phyloP scores from a whole-genome alignment of 495 filamentous ascomycete genomes.

The Aspergillus diversus region DNA sequence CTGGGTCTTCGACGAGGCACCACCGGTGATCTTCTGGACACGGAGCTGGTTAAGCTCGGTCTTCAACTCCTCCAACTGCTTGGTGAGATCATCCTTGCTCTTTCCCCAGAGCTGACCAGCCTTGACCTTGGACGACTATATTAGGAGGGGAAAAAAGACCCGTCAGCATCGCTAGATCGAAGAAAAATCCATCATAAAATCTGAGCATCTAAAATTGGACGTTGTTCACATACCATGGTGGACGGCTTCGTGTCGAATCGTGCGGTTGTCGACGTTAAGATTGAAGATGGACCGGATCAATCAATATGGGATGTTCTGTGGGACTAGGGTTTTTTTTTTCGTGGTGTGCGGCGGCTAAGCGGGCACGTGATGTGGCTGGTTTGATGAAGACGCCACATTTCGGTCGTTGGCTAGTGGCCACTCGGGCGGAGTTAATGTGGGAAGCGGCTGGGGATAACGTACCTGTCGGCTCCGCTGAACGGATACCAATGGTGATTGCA shows the following conservation, averaged over 20 bases:
- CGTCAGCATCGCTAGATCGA: slow-evolving; percentile 18
- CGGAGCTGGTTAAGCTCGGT: slow-evolving; percentile 89
- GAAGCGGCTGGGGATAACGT: neutral
- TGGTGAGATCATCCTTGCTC: slow-evolving; percentile 94
- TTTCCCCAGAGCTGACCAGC: slow-evolving; percentile 95
- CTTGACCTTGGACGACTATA: slow-evolving; percentile 92
- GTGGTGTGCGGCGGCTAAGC: slow-evolving; percentile 31
- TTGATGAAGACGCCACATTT: neutral
- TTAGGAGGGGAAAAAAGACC: slow-evolving; percentile 16
- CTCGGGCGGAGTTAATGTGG: neutral
- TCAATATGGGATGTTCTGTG: slow-evolving; percentile 51
- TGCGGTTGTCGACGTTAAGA: slow-evolving; percentile 53
- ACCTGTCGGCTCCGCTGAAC: slow-evolving; percentile 17
- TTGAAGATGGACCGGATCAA: slow-evolving; percentile 53
- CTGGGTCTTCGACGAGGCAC: slow-evolving; percentile 89
- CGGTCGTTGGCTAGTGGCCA: neutral
- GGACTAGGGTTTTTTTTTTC: slow-evolving; percentile 54
- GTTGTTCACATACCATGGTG: slow-evolving; percentile 51
- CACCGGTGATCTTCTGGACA: slow-evolving; percentile 95
- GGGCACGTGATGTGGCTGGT: slow-evolving; percentile 37
- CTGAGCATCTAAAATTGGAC: neutral
- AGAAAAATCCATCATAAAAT: slow-evolving; percentile 3
- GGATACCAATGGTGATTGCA: slow-evolving; percentile 7
- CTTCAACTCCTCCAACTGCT: slow-evolving; percentile 94
- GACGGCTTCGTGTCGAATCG: slow-evolving; percentile 49